Base-by-base conservation (phyloP, 2,329 filamentous ascomycete species). In the Aureobasidium sp. region DNA sequence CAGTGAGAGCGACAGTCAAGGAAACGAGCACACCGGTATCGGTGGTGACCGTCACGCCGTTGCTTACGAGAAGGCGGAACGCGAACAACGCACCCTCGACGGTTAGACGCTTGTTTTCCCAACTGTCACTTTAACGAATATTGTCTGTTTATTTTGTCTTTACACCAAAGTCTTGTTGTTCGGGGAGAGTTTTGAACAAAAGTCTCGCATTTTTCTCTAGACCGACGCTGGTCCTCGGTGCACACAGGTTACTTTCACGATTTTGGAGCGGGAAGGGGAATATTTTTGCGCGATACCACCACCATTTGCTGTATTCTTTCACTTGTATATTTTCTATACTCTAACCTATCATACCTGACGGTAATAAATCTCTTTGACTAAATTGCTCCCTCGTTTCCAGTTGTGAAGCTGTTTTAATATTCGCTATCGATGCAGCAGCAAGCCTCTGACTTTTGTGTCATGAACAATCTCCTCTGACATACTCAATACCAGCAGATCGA, bases 41-140 rank as follows among this genome's bases (percentile, higher is more conserved):
- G 76, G 69, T 29, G 81, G 81, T 29, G 80, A 83, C 64, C 74
- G 81, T 42, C 81, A 83, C 62, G 81, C 73, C 16, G 65, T 82
- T 37, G 78, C 78, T 21, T 77, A 76, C 10, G 79, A 82, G 68
- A 76, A 81, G 69, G 67, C 64, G 45, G 71, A 73, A 66, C 65
- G 66, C 32, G 67, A 65, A 48, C 58, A 62, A 45, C 37, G 41
- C 48, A 49, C 47, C n/a, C 37, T 32, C 25, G 57, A 60, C 32
- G 37, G 53, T 48, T 48, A 58, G n/a, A 42, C 30, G 27, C 21
- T 25, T 34, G 10, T 57, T 32, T 21, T 21, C 21, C 10, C 6
- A n/a, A n/a, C 29, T 13, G 32, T 9, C 13, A 21, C 47, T 36
- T 29, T 59, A 47, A 59, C 54, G 54, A 59, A 27, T 11, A 30